Conservation (phyloP, 2,329 filamentous ascomycete genomes). For the Stachybotrys elegans region DNA sequence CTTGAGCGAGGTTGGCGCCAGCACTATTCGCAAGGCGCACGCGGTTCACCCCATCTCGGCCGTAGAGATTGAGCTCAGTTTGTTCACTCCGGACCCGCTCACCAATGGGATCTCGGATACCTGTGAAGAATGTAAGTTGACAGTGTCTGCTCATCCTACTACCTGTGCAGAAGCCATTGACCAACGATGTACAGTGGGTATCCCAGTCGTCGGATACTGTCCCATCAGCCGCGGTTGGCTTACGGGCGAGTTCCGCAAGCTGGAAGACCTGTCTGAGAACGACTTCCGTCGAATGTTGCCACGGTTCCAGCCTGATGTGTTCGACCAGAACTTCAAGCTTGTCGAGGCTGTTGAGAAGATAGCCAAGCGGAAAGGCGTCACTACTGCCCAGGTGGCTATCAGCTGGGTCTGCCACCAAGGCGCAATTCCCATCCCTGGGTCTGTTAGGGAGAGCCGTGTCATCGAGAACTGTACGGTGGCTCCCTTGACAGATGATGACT, state of each 20-base stretch:
- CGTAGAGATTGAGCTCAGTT: constrained; percentile 40
- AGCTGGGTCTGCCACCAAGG: constrained; percentile 43
- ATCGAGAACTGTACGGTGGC: constrained; percentile 49
- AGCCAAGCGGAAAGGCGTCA: constrained; percentile 51
- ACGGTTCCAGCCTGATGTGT: constrained; percentile 55
- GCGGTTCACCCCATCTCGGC: constrained; percentile 30
- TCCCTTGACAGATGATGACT: constrained; percentile 39
- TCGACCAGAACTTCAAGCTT: constrained; percentile 56
- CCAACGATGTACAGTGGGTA: constrained; percentile 33
- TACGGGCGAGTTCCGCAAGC: constrained; percentile 45
- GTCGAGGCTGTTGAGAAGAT: constrained; percentile 48
- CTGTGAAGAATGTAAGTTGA: constrained; percentile 18
- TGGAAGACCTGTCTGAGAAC: constrained; percentile 48
- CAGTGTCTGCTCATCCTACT: no score
- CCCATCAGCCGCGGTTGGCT: constrained; percentile 55
- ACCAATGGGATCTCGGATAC: constrained; percentile 2
- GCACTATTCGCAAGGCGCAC: constrained; percentile 35
- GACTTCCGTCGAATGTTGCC: constrained; percentile 41
- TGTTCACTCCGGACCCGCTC: constrained; percentile 4
- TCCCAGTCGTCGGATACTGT: constrained; percentile 63
- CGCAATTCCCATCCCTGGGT: constrained; percentile 57
- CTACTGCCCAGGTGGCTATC: constrained; percentile 57
- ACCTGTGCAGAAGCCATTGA: no score
- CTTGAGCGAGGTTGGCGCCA: constrained; percentile 37
- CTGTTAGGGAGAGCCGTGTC: constrained; percentile 47